phyloP scores from a whole-genome alignment of 805 yeast species.

The Myxozyma monticola region DNA sequence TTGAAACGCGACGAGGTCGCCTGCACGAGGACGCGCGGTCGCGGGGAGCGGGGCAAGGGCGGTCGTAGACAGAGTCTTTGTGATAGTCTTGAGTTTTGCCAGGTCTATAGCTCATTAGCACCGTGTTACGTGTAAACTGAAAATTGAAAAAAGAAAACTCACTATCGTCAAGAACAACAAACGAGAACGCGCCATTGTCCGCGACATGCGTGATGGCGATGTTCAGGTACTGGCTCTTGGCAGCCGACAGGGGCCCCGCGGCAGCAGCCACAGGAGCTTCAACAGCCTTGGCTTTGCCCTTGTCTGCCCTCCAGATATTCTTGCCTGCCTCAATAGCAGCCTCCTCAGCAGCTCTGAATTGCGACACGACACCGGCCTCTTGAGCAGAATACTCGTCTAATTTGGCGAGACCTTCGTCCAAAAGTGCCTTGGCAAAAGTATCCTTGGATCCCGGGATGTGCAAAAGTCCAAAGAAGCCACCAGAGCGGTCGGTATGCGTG shows the following conservation, averaged over 20 bases:
- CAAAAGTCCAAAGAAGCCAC: constrained; percentile 76
- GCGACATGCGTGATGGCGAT: constrained; percentile 38
- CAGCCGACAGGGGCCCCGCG: constrained; percentile 23
- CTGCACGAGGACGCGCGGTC: constrained; percentile 17
- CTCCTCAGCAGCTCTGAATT: constrained; percentile 61
- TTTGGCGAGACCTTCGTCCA: constrained; percentile 63
- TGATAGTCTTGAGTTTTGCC: constrained; percentile 8
- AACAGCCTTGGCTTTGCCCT: constrained; percentile 41
- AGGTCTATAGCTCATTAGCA: constrained; percentile 2
- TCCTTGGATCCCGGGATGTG: constrained; percentile 45
- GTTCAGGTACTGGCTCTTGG: constrained; percentile 38
- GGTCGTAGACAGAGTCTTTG: constrained; percentile 14
- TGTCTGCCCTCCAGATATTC: constrained; percentile 71
- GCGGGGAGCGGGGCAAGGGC: neutral
- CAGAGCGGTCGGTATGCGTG: constrained; percentile 69
- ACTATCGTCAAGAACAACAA: constrained; percentile 20
- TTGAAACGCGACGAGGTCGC: constrained; percentile 20
- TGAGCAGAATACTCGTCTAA: constrained; percentile 67
- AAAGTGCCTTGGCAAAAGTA: constrained; percentile 51
- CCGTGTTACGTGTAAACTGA: neutral
- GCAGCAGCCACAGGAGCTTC: constrained; percentile 26
- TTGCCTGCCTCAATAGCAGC: constrained; percentile 53
- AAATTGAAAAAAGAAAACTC: neutral
- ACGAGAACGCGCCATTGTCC: constrained; percentile 34
- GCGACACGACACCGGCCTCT: constrained; percentile 52